These are phyloP conservation scores for Musa troglodytarum DNA, from an alignment of 176 grass and related monocot genomes.

Conservation along the genomic window DNA sequence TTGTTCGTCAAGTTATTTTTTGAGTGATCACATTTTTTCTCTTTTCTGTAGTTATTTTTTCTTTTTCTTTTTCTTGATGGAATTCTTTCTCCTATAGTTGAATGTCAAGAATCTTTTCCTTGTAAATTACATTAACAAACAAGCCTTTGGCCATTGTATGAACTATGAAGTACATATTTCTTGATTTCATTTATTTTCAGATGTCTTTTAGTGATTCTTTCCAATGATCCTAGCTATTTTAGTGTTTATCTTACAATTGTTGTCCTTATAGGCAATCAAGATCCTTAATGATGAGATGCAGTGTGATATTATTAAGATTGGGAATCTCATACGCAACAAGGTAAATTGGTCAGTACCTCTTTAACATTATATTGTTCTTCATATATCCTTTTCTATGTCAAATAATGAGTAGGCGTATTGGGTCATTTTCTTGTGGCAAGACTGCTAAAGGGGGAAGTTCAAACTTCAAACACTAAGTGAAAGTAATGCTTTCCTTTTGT, in stretches of 20 bases:
- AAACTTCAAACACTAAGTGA: too few relatives aligned
- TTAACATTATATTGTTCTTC: not conserved
- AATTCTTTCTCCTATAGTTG: too few relatives aligned
- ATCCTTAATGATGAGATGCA: slow-evolving; percentile 91
- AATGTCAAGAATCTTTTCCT: too few relatives aligned
- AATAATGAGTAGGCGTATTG: not conserved
- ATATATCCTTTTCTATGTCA: not conserved
- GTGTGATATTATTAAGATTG: slow-evolving; percentile 95
- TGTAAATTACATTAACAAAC: too few relatives aligned
- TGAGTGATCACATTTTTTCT: not conserved
- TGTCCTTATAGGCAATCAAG: slow-evolving; percentile 62
- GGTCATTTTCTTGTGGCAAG: not conserved
- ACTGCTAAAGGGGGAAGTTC: not conserved
- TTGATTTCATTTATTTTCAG: not conserved
- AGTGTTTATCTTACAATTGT: not conserved
- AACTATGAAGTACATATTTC: not conserved
- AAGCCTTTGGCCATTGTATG: too few relatives aligned
- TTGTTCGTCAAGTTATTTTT: not conserved
- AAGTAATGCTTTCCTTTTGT: too few relatives aligned
- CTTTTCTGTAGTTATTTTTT: not conserved
- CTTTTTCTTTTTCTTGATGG: too few relatives aligned
- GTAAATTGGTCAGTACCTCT: slow-evolving; percentile 22
- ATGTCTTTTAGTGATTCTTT: not conserved
- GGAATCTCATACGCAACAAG: slow-evolving; percentile 76
- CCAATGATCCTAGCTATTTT: not conserved